Evolutionary conservation across 768 basidiomycete species (phyloP), one percentile per base, ranked within the genome.

Genomic region (Mycena galericulata): DNA sequence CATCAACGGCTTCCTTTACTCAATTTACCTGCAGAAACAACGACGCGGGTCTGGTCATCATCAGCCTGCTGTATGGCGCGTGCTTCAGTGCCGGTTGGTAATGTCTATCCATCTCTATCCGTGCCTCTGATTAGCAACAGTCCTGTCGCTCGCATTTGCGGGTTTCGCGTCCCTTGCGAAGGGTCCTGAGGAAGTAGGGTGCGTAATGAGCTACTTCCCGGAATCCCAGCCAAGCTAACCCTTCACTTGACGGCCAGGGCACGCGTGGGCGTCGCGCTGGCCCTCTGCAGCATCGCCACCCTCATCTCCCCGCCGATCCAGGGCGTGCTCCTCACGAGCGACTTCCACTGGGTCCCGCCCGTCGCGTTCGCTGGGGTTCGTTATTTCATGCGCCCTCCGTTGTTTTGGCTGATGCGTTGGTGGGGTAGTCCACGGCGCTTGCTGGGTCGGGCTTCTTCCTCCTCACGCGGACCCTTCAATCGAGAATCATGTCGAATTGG

Each of bases 301-400:
- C 59, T 61, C 30, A 29, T 49, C 26, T 61, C 59, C 9, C 5
- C 59, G 11, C 59, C 59, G 22, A 61, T 61, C 7, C 59, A 61
- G 49, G 59, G 59, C 22, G 59, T 45, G 3, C 45, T 61, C 3
- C 30, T 61, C 14, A 36, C 7, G 29, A 6, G 20, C 24, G 7
- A 12, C 11, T 61, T 47, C 45, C 5, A 8, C 45, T 61, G 59
- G 59, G 49, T 61, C 17, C 11, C 26, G 4, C 14, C 59, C 10
- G 45, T 61, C 45, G 59, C 30, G 27, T 61, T 61, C n/a, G 14
- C 59, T 61, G 30, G 59, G 26, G 27, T 61, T 61, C n/a, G 14
- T 45, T 34, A 45, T 26, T 9, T 43, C 49, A 45, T n/a, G 22
- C 29, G 9, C 22, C 7, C 14, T 24, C 26, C 29, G 14, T 50